Evolutionary conservation across 345 rosid species (phyloP).

Genomic region (Aurinia saxatilis): DNA sequence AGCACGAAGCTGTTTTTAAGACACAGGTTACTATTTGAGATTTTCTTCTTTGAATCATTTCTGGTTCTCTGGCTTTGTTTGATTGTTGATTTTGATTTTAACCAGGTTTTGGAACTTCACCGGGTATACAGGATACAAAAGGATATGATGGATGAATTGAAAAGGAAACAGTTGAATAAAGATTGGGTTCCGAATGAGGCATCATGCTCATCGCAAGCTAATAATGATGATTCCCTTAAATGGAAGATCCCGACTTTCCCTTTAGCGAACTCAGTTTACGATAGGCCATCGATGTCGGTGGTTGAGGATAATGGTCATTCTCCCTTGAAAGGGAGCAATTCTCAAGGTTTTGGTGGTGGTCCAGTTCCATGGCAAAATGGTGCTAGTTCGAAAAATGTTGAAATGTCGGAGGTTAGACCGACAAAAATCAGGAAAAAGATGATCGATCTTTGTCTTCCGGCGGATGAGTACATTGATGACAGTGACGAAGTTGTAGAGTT

Average conservation of each 20-base stretch:
- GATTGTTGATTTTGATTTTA: constrained; percentile 4
- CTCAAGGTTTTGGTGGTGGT: constrained; percentile 28
- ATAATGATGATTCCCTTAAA: constrained; percentile 37
- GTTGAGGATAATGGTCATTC: constrained; percentile 40
- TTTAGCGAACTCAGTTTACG: constrained; percentile 41
- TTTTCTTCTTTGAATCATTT: background rate
- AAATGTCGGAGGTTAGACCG: constrained; percentile 27
- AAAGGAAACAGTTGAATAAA: constrained; percentile 34
- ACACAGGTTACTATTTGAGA: constrained; percentile 46
- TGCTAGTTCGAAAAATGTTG: constrained; percentile 25
- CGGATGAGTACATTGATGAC: constrained; percentile 40
- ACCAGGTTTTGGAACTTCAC: constrained; percentile 52
- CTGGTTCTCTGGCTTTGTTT: background rate
- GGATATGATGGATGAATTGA: constrained; percentile 69
- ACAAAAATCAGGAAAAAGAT: constrained; percentile 39
- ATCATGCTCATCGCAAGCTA: constrained; percentile 30
- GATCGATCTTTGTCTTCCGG: constrained; percentile 60
- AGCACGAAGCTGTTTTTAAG: constrained; percentile 63
- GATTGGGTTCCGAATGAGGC: constrained; percentile 23
- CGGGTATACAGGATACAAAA: constrained; percentile 60
- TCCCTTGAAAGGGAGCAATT: constrained; percentile 31
- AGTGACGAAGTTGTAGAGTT: constrained; percentile 30
- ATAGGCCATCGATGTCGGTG: constrained; percentile 36
- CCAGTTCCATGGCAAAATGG: constrained; percentile 28
- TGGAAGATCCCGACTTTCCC: constrained; percentile 65